phyloP scores from a whole-genome alignment of 108 stramenopile genomes.

The Nitzschia sp. region DNA sequence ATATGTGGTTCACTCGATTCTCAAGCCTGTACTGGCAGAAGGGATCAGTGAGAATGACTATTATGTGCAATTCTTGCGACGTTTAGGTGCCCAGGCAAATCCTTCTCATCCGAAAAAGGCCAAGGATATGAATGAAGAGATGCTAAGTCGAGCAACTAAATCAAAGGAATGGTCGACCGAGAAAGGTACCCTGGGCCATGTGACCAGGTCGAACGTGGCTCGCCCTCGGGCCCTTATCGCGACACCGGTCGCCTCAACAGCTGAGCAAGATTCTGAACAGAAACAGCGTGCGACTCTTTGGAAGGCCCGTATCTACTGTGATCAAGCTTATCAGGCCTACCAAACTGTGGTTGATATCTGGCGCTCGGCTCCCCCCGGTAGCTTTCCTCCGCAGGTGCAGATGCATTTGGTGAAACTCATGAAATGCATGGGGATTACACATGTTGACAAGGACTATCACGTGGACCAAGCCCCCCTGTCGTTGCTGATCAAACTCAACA shows the following conservation, averaged over 20 bases:
- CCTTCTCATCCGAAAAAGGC: slow-evolving; percentile 41
- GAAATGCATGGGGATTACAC: slow-evolving; percentile 65
- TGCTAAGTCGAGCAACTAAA: slow-evolving; percentile 52
- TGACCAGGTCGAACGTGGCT: slow-evolving; percentile 68
- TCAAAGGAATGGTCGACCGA: slow-evolving; percentile 73
- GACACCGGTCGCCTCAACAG: slow-evolving; percentile 44
- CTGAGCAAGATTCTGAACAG: slow-evolving; percentile 39
- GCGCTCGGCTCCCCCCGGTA: slow-evolving; percentile 45
- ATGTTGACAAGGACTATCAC: slow-evolving; percentile 46
- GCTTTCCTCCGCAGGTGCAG: slow-evolving; percentile 66
- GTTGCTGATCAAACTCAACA: slow-evolving; percentile 60
- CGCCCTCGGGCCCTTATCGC: slow-evolving; percentile 81
- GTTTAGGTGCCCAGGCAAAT: slow-evolving; percentile 29
- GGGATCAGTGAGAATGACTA: slow-evolving; percentile 51
- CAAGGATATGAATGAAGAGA: slow-evolving; percentile 54
- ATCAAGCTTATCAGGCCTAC: slow-evolving; percentile 81
- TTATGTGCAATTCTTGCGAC: slow-evolving; percentile 45
- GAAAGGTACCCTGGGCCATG: slow-evolving; percentile 66
- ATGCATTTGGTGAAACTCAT: slow-evolving; percentile 66
- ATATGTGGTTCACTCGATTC: slow-evolving; percentile 76
- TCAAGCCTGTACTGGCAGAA: slow-evolving; percentile 57
- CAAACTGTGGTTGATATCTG: slow-evolving; percentile 69
- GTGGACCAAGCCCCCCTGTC: slow-evolving; percentile 37
- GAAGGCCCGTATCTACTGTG: slow-evolving; percentile 83
- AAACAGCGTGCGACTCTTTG: slow-evolving; percentile 61